phyloP scores from a whole-genome alignment of 495 filamentous ascomycete species.

The Aspergillus leporis region DNA sequence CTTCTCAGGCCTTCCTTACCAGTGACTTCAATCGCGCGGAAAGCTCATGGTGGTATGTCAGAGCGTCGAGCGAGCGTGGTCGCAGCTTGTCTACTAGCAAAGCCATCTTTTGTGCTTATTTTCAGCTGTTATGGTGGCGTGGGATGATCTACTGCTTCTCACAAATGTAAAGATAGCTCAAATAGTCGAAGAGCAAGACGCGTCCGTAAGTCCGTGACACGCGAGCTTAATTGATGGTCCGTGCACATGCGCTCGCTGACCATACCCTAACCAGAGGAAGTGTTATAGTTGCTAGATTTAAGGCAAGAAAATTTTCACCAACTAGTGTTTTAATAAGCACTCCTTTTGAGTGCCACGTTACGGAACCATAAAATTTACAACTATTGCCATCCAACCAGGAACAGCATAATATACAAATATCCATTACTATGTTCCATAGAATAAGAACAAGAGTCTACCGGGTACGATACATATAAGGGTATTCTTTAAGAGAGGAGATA shows the following conservation, averaged over 20 bases:
- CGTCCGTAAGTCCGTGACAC: slow-evolving; percentile 34
- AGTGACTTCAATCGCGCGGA: slow-evolving; percentile 85
- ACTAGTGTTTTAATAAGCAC: not conserved
- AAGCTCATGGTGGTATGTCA: slow-evolving; percentile 87
- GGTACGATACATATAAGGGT: slow-evolving; percentile 9
- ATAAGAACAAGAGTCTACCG: not conserved
- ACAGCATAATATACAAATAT: slow-evolving; percentile 4
- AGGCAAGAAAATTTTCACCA: not conserved
- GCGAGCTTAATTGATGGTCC: slow-evolving; percentile 45
- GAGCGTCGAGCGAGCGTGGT: slow-evolving; percentile 80
- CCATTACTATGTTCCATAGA: slow-evolving; percentile 12
- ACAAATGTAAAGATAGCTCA: not conserved
- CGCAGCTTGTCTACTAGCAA: slow-evolving; percentile 94
- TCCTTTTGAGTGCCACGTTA: not conserved
- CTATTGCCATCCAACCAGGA: not conserved
- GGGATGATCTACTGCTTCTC: slow-evolving; percentile 7
- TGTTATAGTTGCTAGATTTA: not conserved
- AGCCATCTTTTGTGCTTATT: slow-evolving; percentile 49
- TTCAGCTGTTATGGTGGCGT: not conserved
- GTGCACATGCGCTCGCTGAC: slow-evolving; percentile 27
- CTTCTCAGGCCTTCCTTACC: slow-evolving; percentile 51
- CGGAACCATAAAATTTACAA: not conserved
- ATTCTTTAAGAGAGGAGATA: slow-evolving; percentile 10
- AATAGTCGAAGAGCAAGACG: slow-evolving; percentile 27
- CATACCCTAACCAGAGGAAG: not conserved